Evolutionary conservation across 2,329 filamentous ascomycete species (phyloP).

Genomic region (Exophiala aquamarina): DNA sequence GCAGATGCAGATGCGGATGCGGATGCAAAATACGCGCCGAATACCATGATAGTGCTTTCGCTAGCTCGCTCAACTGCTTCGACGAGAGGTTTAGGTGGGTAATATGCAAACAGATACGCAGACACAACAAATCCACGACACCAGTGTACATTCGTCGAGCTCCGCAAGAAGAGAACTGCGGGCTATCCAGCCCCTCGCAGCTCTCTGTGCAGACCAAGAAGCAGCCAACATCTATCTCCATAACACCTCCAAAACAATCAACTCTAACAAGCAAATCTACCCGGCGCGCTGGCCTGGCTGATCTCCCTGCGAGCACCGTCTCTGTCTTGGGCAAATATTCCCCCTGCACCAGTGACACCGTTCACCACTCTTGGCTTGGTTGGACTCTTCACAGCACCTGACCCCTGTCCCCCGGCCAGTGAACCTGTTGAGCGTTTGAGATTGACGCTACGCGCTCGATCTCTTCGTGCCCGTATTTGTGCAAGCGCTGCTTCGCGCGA

Average conservation of each 20-base stretch:
- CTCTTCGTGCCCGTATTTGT: conserved; percentile 49
- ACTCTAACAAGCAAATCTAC: conserved; percentile 17
- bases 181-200: too few species aligned
- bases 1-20: too few species aligned
- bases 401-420: conserved; percentile 4
- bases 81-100: too few species aligned
- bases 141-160: too few species aligned
- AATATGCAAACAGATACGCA: too few species aligned
- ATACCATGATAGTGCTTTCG: too few species aligned
- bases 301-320: conserved; percentile 18
- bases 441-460: conserved; percentile 42
- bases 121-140: too few species aligned
- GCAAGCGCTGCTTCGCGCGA: conserved; percentile 49
- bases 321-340: conserved; percentile 12
- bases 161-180: too few species aligned
- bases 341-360: conserved; percentile 8
- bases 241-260: neutral
- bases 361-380: conserved; percentile 14
- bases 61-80: too few species aligned
- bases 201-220: too few species aligned
- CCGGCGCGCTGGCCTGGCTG: conserved; percentile 23
- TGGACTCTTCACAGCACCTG: conserved; percentile 10
- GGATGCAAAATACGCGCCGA: too few species aligned
- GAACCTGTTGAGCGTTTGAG: conserved; percentile 26
- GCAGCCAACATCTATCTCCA: too few species aligned